A percentile compares a stretch with the other conserved stretches of the same genome.
Conservation (phyloP, 495 filamentous ascomycete species). For the Choiromyces venosus region DNA sequence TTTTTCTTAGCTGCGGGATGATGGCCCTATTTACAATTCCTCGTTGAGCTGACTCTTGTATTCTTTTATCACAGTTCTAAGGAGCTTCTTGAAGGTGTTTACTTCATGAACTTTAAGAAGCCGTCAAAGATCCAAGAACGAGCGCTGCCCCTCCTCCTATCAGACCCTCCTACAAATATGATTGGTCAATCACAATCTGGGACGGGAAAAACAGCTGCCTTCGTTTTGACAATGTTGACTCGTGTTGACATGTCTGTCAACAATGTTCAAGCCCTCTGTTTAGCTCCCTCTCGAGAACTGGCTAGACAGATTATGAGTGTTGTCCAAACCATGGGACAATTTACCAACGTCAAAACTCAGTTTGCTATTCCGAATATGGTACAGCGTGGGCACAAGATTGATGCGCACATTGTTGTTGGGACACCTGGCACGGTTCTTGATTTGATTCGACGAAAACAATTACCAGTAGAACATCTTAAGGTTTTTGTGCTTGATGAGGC, state of each 20-base stretch:
- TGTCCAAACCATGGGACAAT: slow-evolving; percentile 71
- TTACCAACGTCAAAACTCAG: slow-evolving; percentile 64
- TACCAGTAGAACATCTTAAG: slow-evolving; percentile 61
- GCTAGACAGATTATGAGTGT: slow-evolving; percentile 91
- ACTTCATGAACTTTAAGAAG: slow-evolving; percentile 77
- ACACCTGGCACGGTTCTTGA: slow-evolving; percentile 93
- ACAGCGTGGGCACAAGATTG: slow-evolving; percentile 55
- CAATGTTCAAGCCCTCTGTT: slow-evolving; percentile 76
- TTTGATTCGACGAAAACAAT: slow-evolving; percentile 64
- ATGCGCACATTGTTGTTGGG: slow-evolving; percentile 75
- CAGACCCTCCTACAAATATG: slow-evolving; percentile 78
- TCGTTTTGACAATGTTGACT: slow-evolving; percentile 81
- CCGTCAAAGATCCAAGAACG: slow-evolving; percentile 96
- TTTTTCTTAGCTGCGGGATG: neutral
- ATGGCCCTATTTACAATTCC: slow-evolving; percentile 25
- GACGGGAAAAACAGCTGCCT: slow-evolving; percentile 97
- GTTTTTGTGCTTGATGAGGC: slow-evolving; percentile 88
- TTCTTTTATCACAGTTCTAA: slow-evolving; percentile 39
- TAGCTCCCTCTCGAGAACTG: slow-evolving; percentile 90
- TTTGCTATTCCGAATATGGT: slow-evolving; percentile 75
- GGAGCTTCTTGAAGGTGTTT: slow-evolving; percentile 50
- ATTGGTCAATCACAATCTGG: slow-evolving; percentile 98
- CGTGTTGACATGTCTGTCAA: slow-evolving; percentile 66
- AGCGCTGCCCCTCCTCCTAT: slow-evolving; percentile 79
- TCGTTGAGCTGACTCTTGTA: neutral